A percentile compares a stretch with the other conserved stretches of the same genome.
phyloP scores from a whole-genome alignment of 2,329 filamentous ascomycete genomes.

The Phaeosphaeriaceae sp. region DNA sequence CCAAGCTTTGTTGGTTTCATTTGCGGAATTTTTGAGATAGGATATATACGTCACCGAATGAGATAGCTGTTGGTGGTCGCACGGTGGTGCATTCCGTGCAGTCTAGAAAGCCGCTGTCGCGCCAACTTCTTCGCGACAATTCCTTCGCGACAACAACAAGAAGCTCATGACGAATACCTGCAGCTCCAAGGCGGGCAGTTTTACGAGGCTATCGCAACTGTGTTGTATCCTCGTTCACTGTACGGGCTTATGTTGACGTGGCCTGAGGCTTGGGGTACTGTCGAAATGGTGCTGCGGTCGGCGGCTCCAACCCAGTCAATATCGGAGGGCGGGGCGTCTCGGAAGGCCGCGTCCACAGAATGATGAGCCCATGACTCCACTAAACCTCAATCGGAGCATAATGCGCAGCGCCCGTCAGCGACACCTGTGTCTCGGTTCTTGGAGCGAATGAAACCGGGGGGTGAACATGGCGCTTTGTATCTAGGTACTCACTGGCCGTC shows the following conservation, averaged over 20 bases:
- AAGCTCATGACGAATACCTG: too few species aligned
- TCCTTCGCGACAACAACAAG: too few species aligned
- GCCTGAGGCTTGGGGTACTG: conserved; percentile 3
- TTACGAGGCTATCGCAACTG: not conserved
- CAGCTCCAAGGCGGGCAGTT: not conserved
- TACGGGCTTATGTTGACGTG: conserved; percentile 3
- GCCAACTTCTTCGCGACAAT: too few species aligned
- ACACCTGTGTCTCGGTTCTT: not conserved
- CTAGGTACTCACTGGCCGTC: not conserved
- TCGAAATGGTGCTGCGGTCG: conserved; percentile 1
- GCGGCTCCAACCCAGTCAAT: not conserved
- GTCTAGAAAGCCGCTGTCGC: too few species aligned
- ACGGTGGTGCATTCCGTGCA: too few species aligned
- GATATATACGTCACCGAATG: too few species aligned
- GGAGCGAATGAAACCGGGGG: not conserved
- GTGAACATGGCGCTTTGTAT: not conserved
- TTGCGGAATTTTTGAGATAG: not conserved
- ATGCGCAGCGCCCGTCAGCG: not conserved
- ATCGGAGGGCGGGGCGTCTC: conserved; percentile 4
- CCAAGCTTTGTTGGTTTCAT: not conserved
- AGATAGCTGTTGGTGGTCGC: too few species aligned
- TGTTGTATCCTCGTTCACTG: not conserved
- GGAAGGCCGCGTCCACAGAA: not conserved
- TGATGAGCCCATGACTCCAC: not conserved
- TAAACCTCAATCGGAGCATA: not conserved